A percentile compares a stretch with the other conserved stretches of the same genome.
Conservation (phyloP, 805 yeast species). For the Teunomyces kruisii region DNA sequence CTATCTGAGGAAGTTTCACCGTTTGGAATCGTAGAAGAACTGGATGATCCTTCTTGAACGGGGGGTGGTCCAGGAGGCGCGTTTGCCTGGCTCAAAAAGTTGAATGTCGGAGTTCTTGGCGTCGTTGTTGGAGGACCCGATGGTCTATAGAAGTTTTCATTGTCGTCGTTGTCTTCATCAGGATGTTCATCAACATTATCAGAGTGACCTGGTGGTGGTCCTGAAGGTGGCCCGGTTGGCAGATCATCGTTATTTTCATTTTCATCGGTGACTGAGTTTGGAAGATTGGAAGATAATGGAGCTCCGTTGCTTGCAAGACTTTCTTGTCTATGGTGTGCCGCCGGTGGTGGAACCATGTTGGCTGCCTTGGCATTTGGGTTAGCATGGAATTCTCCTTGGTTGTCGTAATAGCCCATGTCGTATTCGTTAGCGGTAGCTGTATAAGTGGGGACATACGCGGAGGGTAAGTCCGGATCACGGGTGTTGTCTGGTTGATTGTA, state of each 20-base stretch:
- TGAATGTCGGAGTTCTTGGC: constrained; percentile 4
- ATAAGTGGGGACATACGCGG: constrained; percentile 63
- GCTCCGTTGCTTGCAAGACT: constrained; percentile 14
- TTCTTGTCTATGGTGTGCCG: constrained; percentile 21
- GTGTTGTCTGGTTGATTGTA: constrained; percentile 42
- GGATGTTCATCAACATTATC: background rate
- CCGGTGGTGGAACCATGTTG: constrained; percentile 15
- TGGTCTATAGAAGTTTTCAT: constrained; percentile 5
- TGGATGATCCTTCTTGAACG: background rate
- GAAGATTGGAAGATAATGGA: constrained; percentile 13
- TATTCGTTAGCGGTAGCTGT: constrained; percentile 64
- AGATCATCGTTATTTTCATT: background rate
- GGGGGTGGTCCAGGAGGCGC: constrained; percentile 7
- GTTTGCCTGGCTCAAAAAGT: constrained; percentile 4
- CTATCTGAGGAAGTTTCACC: constrained; percentile 10
- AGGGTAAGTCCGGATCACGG: constrained; percentile 41
- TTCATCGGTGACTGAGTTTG: constrained; percentile 8
- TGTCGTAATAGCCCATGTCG: constrained; percentile 79
- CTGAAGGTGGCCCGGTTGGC: constrained; percentile 4
- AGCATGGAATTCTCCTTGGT: constrained; percentile 47
- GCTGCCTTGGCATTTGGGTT: constrained; percentile 30
- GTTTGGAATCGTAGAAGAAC: background rate
- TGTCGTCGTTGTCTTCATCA: constrained; percentile 6
- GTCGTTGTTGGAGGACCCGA: constrained; percentile 5
- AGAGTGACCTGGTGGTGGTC: constrained; percentile 4